These are phyloP conservation scores for Whalleya microplaca DNA, from an alignment of 2,329 filamentous ascomycete genomes.

Conservation along the genomic window DNA sequence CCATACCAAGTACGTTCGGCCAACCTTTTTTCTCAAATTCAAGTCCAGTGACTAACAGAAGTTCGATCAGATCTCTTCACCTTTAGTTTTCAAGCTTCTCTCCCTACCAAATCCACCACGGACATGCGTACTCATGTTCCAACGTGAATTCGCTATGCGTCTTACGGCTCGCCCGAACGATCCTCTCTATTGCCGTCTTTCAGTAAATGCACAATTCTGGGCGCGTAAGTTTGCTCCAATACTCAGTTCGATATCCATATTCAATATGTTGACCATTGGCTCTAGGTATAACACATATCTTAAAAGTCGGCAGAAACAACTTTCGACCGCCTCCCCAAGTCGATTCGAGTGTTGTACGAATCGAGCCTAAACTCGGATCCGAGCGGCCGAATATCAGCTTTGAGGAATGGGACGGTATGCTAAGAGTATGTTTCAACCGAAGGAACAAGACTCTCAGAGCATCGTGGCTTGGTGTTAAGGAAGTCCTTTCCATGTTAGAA, in stretches of 20 bases:
- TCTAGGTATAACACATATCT: conserved; percentile 52
- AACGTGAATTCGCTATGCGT: conserved; percentile 90
- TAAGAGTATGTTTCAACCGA: conserved; percentile 75
- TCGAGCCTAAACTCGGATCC: conserved; percentile 81
- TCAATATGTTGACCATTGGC: conserved; percentile 43
- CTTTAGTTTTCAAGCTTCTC: conserved; percentile 88
- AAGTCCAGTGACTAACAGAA: conserved; percentile 68
- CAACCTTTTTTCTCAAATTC: not conserved
- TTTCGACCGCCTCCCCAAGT: conserved; percentile 90
- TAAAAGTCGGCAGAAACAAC: conserved; percentile 96
- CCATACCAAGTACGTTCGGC: conserved; percentile 49
- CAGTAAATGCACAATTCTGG: conserved; percentile 94
- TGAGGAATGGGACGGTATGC: conserved; percentile 88
- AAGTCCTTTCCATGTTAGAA: conserved; percentile 81
- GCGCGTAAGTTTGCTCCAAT: conserved; percentile 52
- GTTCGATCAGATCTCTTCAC: conserved; percentile 79
- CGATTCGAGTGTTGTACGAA: conserved; percentile 86
- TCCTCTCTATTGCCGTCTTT: conserved; percentile 85
- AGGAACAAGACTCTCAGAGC: conserved; percentile 91
- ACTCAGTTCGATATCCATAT: not conserved
- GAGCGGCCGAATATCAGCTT: conserved; percentile 85
- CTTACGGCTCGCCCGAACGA: conserved; percentile 88
- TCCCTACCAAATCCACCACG: conserved; percentile 80
- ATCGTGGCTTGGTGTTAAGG: conserved; percentile 78
- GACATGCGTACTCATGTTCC: conserved; percentile 91